Base-by-base conservation (phyloP, 2,329 filamentous ascomycete species). In the Penicillium rolfsii region DNA sequence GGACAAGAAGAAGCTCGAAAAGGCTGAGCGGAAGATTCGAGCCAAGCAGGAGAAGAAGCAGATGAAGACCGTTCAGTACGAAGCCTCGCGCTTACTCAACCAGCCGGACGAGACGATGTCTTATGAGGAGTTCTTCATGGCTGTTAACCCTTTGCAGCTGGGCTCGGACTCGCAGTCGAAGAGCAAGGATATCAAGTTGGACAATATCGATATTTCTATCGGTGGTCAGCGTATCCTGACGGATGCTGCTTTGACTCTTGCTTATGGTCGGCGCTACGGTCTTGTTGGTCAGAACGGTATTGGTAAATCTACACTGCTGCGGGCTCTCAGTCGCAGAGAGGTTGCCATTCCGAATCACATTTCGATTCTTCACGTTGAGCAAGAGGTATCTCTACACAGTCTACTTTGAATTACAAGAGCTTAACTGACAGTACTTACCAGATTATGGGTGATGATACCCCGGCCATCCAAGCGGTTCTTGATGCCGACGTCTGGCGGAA, bases 101-200 rank as follows among this genome's bases (percentile, higher is more conserved):
- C 87, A 91, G 77, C 85, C 91, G 4, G 90, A 94, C 71, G 86
- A 89, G 71, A 83, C 93, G 12, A 89, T 97, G 83, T 96, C 92
- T 43, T 99, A 99, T 76, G 95, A 99, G 79, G 95, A 99, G 76
- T 98, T 99, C 81, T 99, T 96, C 85, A 98, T 99, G 95, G 90
- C 92, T 57, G 95, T 99, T 82, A 99, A 99, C 78, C 95, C 95
- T 63, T 85, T 99, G 64, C 94, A 98, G 75, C 73, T 98, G 62
- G 94, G 93, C 57, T 81, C 84, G 24, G 87, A 84, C 67, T 77
- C 85, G 59, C 78, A 88, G 61, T 85, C 88, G 35, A 99, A 98
- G 88, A 97, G 93, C 78, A 99, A 99, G 84, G 95, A 99, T 75
- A 93, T 99, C 84, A 99, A 98, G 82, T 83, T 99, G 68, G 95